Percentiles rank a stretch among this genome's conserved stretches.
Evolutionary conservation across 2,329 filamentous ascomycete genomes (phyloP).

Genomic region (Fusarium irregulare): DNA sequence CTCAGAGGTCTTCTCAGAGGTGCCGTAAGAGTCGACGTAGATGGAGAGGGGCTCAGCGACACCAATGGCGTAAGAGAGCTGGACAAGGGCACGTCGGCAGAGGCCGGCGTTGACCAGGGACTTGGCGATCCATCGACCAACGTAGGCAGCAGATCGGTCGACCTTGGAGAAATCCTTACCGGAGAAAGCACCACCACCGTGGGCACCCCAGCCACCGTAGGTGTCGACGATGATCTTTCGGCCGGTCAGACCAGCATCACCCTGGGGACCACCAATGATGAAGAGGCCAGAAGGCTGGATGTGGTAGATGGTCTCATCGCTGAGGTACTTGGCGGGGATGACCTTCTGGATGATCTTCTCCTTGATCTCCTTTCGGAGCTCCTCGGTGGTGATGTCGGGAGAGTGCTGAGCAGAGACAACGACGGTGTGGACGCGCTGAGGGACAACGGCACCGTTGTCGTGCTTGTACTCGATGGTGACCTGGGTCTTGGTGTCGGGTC

Average conservation of each 20-base stretch:
- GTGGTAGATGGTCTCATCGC: constrained; percentile 96
- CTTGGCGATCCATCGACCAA: constrained; percentile 99
- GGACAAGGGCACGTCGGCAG: constrained; percentile 91
- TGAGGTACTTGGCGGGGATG: constrained; percentile 91
- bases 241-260: constrained; percentile 97
- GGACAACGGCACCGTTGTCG: constrained; percentile 92
- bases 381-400: constrained; percentile 86
- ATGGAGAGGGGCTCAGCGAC: constrained; percentile 97
- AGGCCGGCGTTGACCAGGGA: constrained; percentile 91
- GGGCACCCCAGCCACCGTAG: constrained; percentile 99
- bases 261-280: constrained; percentile 99
- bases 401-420: constrained; percentile 97
- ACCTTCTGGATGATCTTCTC: constrained; percentile 97
- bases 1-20: constrained; percentile 86
- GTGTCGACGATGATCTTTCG: constrained; percentile 99
- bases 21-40: constrained; percentile 98
- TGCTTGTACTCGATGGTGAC: constrained; percentile 99
- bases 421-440: constrained; percentile 92
- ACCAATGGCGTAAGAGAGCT: constrained; percentile 99
- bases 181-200: constrained; percentile 99
- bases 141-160: constrained; percentile 97
- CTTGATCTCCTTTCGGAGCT: constrained; percentile 92
- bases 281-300: constrained; percentile 98
- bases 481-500: constrained; percentile 99
- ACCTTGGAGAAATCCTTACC: constrained; percentile 99